Conservation (phyloP, 768 basidiomycete species). For the Lactifluus rugatus region DNA sequence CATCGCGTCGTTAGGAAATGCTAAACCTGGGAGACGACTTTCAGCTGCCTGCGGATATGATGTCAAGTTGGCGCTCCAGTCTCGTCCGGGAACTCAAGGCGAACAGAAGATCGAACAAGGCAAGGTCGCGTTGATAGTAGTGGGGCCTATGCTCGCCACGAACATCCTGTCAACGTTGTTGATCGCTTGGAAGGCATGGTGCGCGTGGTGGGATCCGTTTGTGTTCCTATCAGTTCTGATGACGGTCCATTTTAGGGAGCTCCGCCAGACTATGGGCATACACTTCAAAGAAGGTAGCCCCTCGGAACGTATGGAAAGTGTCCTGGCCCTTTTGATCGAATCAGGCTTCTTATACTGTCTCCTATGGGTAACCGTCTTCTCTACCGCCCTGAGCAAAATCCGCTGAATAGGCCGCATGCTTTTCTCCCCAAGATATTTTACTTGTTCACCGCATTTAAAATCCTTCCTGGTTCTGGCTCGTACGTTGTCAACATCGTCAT, state of each 20-base stretch:
- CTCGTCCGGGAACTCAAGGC: background rate
- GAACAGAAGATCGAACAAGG: background rate
- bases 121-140: conserved; percentile 4
- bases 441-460: background rate
- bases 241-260: background rate
- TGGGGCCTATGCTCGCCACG: conserved; percentile 13
- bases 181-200: conserved; percentile 18
- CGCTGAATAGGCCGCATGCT: background rate
- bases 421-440: conserved; percentile 5
- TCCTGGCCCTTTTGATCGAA: conserved; percentile 12
- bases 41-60: conserved; percentile 2
- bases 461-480: conserved; percentile 8
- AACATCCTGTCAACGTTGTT: conserved; percentile 8
- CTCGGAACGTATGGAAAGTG: conserved; percentile 4
- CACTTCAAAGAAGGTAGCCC: conserved; percentile 4
- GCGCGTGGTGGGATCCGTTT: background rate
- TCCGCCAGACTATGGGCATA: background rate
- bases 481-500: conserved; percentile 7
- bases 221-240: background rate
- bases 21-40: background rate
- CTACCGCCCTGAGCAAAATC: no score
- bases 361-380: conserved; percentile 5
- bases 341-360: conserved; percentile 12
- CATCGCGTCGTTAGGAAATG: background rate
- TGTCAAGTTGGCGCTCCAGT: conserved; percentile 1